Evolutionary conservation across 1,284 basidiomycete genomes (phyloP).

Genomic region (Exobasidium rhododendri): DNA sequence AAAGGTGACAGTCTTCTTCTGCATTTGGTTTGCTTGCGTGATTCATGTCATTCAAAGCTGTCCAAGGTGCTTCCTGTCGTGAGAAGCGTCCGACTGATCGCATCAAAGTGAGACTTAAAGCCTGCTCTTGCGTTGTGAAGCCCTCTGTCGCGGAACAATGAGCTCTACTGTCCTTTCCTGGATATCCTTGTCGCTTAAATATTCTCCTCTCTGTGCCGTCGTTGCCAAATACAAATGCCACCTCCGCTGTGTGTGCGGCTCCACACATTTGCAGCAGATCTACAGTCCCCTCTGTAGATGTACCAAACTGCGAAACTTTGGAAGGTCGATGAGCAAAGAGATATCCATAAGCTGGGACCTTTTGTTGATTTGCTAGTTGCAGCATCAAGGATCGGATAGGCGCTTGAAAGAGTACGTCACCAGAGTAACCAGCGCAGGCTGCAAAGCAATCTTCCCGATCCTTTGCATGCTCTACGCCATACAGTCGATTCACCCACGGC

Average conservation of each 20-base stretch:
- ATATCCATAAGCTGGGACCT: slow-evolving; percentile 25
- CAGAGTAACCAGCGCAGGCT: slow-evolving; percentile 33
- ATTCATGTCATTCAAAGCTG: background rate
- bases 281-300: background rate
- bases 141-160: background rate
- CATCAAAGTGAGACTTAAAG: background rate
- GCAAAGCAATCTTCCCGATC: slow-evolving; percentile 20
- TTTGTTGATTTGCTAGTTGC: background rate
- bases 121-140: slow-evolving; percentile 7
- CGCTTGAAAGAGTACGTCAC: slow-evolving; percentile 31
- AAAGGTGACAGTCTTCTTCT: background rate
- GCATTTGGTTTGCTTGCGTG: background rate
- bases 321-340: slow-evolving; percentile 26
- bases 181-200: slow-evolving; percentile 5
- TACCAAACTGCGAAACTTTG: slow-evolving; percentile 13
- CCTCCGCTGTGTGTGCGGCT: slow-evolving; percentile 29
- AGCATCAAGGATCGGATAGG: slow-evolving; percentile 28
- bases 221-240: slow-evolving; percentile 30
- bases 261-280: slow-evolving; percentile 28
- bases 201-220: slow-evolving; percentile 14
- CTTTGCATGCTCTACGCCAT: slow-evolving; percentile 17
- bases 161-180: background rate
- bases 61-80: slow-evolving; percentile 2
- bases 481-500: slow-evolving; percentile 19
- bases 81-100: background rate